phyloP scores from a whole-genome alignment of 768 basidiomycete genomes.

The Paxillus involutus region DNA sequence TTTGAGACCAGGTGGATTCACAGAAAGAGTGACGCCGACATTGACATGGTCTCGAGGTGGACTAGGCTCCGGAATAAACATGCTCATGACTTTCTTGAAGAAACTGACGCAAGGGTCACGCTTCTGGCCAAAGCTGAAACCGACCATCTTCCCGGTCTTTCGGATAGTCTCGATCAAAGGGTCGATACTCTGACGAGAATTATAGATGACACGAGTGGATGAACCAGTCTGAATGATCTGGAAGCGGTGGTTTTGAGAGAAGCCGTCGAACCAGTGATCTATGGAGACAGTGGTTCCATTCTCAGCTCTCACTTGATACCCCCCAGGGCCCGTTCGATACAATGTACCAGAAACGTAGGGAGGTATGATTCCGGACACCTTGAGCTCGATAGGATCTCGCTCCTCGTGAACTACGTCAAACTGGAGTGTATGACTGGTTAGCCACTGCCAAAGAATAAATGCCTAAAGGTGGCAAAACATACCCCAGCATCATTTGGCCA shows the following conservation, averaged over 20 bases:
- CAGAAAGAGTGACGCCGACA: constrained; percentile 29
- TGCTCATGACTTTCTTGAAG: constrained; percentile 30
- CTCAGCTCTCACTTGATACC: constrained; percentile 24
- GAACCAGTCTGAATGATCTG: constrained; percentile 30
- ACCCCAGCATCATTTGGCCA: constrained; percentile 33
- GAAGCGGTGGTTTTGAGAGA: constrained; percentile 40
- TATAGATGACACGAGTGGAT: constrained; percentile 32
- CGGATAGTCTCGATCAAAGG: constrained; percentile 29
- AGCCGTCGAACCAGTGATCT: constrained; percentile 43
- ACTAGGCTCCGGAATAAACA: constrained; percentile 24
- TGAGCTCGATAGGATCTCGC: constrained; percentile 25
- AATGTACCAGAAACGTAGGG: constrained; percentile 36
- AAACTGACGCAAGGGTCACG: constrained; percentile 31
- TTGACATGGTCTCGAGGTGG: constrained; percentile 11
- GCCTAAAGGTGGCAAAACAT: not conserved
- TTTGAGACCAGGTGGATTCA: constrained; percentile 27
- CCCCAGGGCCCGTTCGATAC: constrained; percentile 40
- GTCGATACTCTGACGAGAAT: constrained; percentile 31
- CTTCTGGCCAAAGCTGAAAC: constrained; percentile 29
- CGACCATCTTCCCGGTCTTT: constrained; percentile 17
- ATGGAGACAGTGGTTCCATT: constrained; percentile 24
- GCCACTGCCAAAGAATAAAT: not conserved
- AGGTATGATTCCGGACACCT: constrained; percentile 31
- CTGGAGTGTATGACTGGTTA: constrained; percentile 8
- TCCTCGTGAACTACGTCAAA: constrained; percentile 31